Evolutionary conservation across 768 basidiomycete genomes (phyloP).

Genomic region (Suillus discolor): DNA sequence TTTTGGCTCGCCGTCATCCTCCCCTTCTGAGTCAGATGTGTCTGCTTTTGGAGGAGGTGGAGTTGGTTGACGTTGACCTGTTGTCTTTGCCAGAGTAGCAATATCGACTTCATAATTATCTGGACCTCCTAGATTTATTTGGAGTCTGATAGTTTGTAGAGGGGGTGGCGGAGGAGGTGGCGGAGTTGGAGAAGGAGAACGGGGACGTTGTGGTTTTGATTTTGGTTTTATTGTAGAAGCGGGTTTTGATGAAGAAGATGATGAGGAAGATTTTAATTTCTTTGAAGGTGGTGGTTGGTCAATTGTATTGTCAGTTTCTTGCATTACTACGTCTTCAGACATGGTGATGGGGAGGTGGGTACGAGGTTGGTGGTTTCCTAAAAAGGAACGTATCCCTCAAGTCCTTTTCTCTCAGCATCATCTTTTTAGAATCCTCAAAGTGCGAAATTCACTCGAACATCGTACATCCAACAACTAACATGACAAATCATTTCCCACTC

Average conservation of each 20-base stretch:
- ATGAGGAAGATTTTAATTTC: conserved; percentile 29
- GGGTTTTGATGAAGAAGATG: conserved; percentile 25
- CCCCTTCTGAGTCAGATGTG: conserved; percentile 59
- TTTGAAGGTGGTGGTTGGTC: conserved; percentile 32
- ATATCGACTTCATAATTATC: conserved; percentile 78
- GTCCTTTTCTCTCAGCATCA: background rate
- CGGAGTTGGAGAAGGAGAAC: conserved; percentile 61
- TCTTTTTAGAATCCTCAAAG: background rate
- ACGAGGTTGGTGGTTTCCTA: conserved; percentile 33
- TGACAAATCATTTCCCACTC: conserved; percentile 1
- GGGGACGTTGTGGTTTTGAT: conserved; percentile 46
- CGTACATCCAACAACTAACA: background rate
- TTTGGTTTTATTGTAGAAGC: conserved; percentile 51
- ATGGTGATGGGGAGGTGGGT: conserved; percentile 14
- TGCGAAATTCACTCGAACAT: background rate
- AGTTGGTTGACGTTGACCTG: conserved; percentile 65
- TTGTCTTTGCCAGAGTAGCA: conserved; percentile 53
- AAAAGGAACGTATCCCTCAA: conserved; percentile 20
- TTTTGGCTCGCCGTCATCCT: conserved; percentile 41
- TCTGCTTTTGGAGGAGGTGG: conserved; percentile 52
- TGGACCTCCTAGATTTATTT: conserved; percentile 72
- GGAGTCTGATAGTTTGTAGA: conserved; percentile 65
- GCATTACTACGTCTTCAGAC: conserved; percentile 34
- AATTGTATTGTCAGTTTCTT: conserved; percentile 23
- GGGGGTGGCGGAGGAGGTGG: conserved; percentile 50